Percentiles rank a stretch among this genome's conserved stretches.
phyloP scores from a whole-genome alignment of 768 basidiomycete genomes.

The Exsudoporus frostii region DNA sequence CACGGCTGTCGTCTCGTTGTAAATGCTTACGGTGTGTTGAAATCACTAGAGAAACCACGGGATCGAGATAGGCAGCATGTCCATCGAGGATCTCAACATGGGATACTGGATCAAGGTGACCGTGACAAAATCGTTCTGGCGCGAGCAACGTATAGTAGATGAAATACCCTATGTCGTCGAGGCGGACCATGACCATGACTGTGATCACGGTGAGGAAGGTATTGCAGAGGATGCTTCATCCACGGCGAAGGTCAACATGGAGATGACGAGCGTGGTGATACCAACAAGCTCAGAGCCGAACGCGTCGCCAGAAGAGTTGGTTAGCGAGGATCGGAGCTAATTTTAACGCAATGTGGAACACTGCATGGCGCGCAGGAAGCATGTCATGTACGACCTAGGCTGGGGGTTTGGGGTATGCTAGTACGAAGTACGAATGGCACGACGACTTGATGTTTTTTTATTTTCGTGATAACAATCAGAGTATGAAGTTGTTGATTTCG shows the following conservation, averaged over 20 bases:
- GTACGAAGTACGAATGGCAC: too few species aligned
- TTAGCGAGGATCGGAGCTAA: background rate
- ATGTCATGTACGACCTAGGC: too few species aligned
- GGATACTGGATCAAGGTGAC: slow-evolving; percentile 17
- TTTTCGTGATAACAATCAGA: too few species aligned
- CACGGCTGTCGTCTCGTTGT: background rate
- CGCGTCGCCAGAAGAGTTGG: background rate
- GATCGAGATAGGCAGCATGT: background rate
- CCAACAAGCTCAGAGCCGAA: background rate
- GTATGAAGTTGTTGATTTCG: too few species aligned
- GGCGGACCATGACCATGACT: background rate
- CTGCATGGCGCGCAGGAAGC: too few species aligned
- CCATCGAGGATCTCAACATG: slow-evolving; percentile 12
- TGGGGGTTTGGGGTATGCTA: too few species aligned
- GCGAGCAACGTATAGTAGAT: background rate
- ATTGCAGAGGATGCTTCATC: background rate
- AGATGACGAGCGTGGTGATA: background rate
- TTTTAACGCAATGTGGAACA: background rate
- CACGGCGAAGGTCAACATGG: background rate
- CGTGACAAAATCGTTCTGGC: background rate
- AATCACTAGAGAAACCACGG: background rate
- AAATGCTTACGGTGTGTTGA: background rate
- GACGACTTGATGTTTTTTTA: too few species aligned
- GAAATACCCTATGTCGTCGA: background rate
- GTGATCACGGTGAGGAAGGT: background rate